Percentiles rank a stretch among this genome's conserved stretches.
Conservation (phyloP, 345 rosid genomes). For the Noccaea bulbosa region DNA sequence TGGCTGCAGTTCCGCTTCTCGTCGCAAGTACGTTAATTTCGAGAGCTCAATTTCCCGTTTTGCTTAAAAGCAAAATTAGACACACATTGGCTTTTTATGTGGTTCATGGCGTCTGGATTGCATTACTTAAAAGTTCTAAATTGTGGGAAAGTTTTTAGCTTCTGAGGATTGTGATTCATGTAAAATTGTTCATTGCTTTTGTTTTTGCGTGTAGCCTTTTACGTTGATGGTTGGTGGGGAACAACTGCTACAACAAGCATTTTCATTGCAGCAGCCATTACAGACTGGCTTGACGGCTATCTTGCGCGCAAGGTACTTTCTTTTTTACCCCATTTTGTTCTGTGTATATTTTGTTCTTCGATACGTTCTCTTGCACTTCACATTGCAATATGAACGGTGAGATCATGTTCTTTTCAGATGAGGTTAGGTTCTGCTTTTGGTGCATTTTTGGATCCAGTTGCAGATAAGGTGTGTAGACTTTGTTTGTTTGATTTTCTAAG, state of each 20-base stretch:
- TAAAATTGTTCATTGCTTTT: conserved; percentile 18
- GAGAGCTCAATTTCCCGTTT: neutral
- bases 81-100: neutral
- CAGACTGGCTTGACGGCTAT: conserved; percentile 99
- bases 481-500: neutral
- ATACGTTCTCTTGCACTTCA: neutral
- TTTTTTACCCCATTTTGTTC: neutral
- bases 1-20: conserved; percentile 87
- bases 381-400: conserved; percentile 14
- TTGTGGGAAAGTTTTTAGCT: neutral
- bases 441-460: conserved; percentile 99
- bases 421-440: conserved; percentile 83
- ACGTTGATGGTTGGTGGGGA: conserved; percentile 85
- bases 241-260: conserved; percentile 88
- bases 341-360: neutral
- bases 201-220: conserved; percentile 59
- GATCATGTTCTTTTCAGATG: conserved; percentile 64
- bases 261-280: conserved; percentile 85
- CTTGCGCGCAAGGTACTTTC: conserved; percentile 83
- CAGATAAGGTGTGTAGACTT: conserved; percentile 85
- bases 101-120: neutral
- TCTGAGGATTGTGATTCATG: neutral
- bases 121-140: neutral
- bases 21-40: conserved; percentile 57
- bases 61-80: conserved; percentile 1